Conservation (phyloP, 371 early-diverging fungal genomes). For the Zychaea mexicana region DNA sequence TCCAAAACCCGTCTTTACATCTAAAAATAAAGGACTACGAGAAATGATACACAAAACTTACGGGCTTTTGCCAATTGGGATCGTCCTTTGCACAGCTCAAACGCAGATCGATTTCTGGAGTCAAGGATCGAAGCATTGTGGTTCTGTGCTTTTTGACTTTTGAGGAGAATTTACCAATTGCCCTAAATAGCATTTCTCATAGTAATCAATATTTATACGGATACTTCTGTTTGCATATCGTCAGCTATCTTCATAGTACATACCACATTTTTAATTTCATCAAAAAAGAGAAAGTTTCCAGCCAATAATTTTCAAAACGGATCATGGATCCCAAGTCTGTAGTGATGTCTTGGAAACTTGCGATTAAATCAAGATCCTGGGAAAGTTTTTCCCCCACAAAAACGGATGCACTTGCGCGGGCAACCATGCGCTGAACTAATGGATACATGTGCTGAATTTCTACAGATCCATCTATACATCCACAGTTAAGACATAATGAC, state of each 20-base stretch:
- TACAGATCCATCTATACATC: background rate
- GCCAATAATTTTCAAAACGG: background rate
- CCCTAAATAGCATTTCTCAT: background rate
- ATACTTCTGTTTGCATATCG: background rate
- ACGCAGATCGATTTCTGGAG: background rate
- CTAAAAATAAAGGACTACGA: too few species aligned
- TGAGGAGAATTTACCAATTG: background rate
- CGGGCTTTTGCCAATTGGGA: slow-evolving; percentile 2
- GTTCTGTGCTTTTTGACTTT: background rate
- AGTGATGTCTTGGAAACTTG: slow-evolving; percentile 25
- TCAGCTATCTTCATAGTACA: too few species aligned
- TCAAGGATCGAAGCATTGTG: background rate
- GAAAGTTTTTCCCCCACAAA: slow-evolving; percentile 20
- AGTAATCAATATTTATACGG: background rate
- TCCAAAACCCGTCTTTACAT: too few species aligned
- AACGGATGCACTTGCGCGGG: slow-evolving; percentile 19
- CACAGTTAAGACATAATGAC: background rate
- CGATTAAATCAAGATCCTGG: slow-evolving; percentile 19
- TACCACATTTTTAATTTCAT: slow-evolving; percentile 15
- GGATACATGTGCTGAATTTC: slow-evolving; percentile 16
- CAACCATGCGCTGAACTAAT: slow-evolving; percentile 18
- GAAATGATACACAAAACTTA: background rate
- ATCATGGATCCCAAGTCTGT: slow-evolving; percentile 17
- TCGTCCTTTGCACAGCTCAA: background rate
- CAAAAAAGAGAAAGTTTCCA: slow-evolving; percentile 13